Percentiles rank a stretch among this genome's conserved stretches.
phyloP scores from a whole-genome alignment of 768 basidiomycete genomes.

The Erythrobasidium yunnanense region DNA sequence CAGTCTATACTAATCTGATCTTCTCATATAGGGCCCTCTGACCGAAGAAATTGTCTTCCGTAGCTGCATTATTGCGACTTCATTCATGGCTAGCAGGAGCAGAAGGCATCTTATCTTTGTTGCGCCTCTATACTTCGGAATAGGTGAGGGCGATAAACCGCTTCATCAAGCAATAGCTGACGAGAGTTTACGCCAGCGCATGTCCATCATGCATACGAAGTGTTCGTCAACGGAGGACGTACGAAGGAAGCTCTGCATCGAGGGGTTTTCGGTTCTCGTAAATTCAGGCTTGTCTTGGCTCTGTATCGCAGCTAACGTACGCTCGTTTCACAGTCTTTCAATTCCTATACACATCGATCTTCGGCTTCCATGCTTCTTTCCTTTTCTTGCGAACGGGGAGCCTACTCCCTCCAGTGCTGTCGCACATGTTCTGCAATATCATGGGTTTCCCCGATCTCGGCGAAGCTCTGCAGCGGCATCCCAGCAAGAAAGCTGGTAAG shows the following conservation, averaged over 20 bases:
- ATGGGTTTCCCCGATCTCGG: conserved; percentile 74
- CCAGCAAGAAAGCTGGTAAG: conserved; percentile 50
- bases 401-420: conserved; percentile 60
- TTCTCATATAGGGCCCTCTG: conserved; percentile 59
- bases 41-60: conserved; percentile 91
- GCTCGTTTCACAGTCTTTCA: conserved; percentile 57
- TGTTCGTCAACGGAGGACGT: conserved; percentile 62
- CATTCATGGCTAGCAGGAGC: conserved; percentile 56
- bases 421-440: conserved; percentile 85
- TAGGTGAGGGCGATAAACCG: conserved; percentile 51
- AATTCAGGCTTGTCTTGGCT: conserved; percentile 11
- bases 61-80: conserved; percentile 65
- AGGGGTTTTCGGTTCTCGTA: conserved; percentile 43
- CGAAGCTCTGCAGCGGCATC: conserved; percentile 51
- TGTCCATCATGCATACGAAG: conserved; percentile 82
- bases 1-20: neutral
- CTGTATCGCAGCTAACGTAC: neutral
- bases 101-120: conserved; percentile 58
- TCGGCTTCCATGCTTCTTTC: conserved; percentile 77
- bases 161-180: too few relatives aligned
- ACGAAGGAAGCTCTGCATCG: conserved; percentile 54
- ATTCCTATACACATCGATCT: conserved; percentile 77
- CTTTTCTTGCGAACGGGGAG: conserved; percentile 69
- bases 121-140: conserved; percentile 74
- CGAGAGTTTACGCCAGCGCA: too few relatives aligned